Percentiles rank a stretch among this genome's conserved stretches.
phyloP scores from a whole-genome alignment of 257 asterid species.

The Leonotis leonurus region DNA sequence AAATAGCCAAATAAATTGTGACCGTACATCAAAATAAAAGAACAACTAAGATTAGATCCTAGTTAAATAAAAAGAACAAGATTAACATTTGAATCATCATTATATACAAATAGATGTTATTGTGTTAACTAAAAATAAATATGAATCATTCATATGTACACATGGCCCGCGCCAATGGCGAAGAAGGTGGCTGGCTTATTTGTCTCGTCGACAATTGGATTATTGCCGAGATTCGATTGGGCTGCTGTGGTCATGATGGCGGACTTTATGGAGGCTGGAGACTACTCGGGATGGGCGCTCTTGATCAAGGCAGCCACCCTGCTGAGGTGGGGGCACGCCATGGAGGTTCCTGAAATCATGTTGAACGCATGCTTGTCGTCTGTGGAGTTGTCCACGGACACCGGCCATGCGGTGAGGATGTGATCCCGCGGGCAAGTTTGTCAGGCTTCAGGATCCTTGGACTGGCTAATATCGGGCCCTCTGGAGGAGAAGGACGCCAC shows the following conservation, averaged over 20 bases:
- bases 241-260: constrained; percentile 42
- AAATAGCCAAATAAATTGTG: no score
- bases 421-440: constrained; percentile 44
- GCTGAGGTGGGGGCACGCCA: constrained; percentile 50
- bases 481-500: constrained; percentile 41
- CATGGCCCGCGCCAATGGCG: constrained; percentile 44
- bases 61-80: no score
- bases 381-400: constrained; percentile 27
- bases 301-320: constrained; percentile 45
- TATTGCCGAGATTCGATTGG: not conserved
- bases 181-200: constrained; percentile 22
- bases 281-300: constrained; percentile 44
- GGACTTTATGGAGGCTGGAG: constrained; percentile 48
- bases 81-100: no score
- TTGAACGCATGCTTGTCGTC: constrained; percentile 23
- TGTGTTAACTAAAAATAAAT: no score
- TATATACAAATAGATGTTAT: no score
- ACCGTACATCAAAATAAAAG: no score
- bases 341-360: constrained; percentile 42
- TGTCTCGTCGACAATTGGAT: constrained; percentile 30
- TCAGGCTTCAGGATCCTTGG: constrained; percentile 49
- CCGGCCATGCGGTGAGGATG: constrained; percentile 44
- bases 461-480: constrained; percentile 44
- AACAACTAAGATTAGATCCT: no score
- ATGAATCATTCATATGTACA: no score